These are phyloP conservation scores for Mesembryanthemum crystallinum DNA, from an alignment of 148 eudicot genomes.

Conservation along the genomic window DNA sequence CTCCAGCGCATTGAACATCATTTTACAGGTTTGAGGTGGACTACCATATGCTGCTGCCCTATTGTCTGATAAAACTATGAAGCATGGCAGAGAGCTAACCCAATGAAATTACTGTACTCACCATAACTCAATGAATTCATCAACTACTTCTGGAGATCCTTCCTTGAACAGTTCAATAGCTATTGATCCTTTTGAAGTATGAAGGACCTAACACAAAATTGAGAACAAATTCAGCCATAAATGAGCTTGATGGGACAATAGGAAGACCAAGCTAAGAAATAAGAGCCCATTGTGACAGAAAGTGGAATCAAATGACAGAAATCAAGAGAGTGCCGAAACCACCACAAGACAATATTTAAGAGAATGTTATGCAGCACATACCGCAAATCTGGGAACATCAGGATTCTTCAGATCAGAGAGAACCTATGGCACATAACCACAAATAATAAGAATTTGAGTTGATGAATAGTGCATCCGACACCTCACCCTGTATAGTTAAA, in stretches of 20 bases:
- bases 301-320: not conserved
- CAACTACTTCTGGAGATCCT: constrained; percentile 75
- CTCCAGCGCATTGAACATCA: not conserved
- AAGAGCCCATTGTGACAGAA: not conserved
- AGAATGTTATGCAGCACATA: constrained; percentile 29
- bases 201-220: constrained; percentile 45
- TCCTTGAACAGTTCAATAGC: constrained; percentile 87
- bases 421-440: constrained; percentile 40
- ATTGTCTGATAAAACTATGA: not conserved
- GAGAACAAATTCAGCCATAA: constrained; percentile 1
- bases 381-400: constrained; percentile 65
- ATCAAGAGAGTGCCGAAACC: not conserved
- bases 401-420: constrained; percentile 46
- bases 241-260: not conserved
- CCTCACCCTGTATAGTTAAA: not conserved
- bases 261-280: not conserved
- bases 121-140: constrained; percentile 78
- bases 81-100: not conserved
- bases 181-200: constrained; percentile 78
- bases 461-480: not conserved
- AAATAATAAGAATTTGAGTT: constrained; percentile 5
- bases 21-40: not conserved
- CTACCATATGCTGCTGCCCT: not conserved
- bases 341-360: not conserved
- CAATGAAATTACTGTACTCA: constrained; percentile 30